Percentiles rank a stretch among this genome's conserved stretches.
Conservation (phyloP, 1,284 basidiomycete genomes). For the Boletus sp. region DNA sequence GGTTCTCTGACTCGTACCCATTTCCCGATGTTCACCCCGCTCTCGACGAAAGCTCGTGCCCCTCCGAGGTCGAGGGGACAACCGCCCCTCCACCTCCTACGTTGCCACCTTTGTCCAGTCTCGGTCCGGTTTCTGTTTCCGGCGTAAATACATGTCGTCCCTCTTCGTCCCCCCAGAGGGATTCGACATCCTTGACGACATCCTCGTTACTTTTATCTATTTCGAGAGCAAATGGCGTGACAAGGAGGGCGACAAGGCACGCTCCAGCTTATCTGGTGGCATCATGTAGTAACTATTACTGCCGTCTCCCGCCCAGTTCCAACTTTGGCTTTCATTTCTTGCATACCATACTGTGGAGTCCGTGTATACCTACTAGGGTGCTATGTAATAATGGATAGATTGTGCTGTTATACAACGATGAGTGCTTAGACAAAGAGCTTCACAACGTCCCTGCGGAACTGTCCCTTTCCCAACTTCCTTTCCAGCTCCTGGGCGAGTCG, state of each 20-base stretch:
- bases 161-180: constrained; percentile 31
- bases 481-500: constrained; percentile 18
- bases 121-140: constrained; percentile 14
- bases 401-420: too few relatives aligned
- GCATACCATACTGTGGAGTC: background rate
- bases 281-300: constrained; percentile 2
- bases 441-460: constrained; percentile 11
- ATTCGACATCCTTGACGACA: constrained; percentile 32
- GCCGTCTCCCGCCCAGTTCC: background rate
- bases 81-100: constrained; percentile 7
- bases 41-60: constrained; percentile 28
- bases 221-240: constrained; percentile 31
- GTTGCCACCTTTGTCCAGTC: constrained; percentile 32
- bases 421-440: constrained; percentile 17
- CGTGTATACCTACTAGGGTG: background rate
- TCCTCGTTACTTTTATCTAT: constrained; percentile 36
- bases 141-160: constrained; percentile 23
- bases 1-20: background rate
- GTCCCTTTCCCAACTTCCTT: constrained; percentile 12
- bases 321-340: constrained; percentile 3
- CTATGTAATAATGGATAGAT: background rate
- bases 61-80: constrained; percentile 8
- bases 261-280: constrained; percentile 7
- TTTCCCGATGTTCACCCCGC: background rate
- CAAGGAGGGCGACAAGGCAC: constrained; percentile 20